Percentiles rank a stretch among this genome's conserved stretches.
Conservation (phyloP, 805 yeast species). For the Metschnikowia noctiluminum region DNA sequence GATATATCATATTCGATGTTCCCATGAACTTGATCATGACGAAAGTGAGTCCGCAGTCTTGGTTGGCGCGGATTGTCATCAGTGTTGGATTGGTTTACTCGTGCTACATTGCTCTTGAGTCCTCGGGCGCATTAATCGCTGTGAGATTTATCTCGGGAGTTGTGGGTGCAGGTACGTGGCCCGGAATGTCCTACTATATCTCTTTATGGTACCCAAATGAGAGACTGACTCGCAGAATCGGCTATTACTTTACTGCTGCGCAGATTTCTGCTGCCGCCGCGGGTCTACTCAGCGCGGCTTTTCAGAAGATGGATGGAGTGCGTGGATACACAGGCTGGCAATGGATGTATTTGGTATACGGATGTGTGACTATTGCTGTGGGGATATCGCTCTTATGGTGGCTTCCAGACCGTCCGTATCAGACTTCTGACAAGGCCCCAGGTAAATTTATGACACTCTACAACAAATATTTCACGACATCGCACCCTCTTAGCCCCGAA, state of each 20-base stretch:
- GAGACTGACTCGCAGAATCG: slow-evolving; percentile 73
- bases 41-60: slow-evolving; percentile 75
- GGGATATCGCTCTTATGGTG: slow-evolving; percentile 73
- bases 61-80: slow-evolving; percentile 77
- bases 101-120: slow-evolving; percentile 63
- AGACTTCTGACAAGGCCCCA: slow-evolving; percentile 9
- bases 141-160: slow-evolving; percentile 69
- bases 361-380: slow-evolving; percentile 59
- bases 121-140: slow-evolving; percentile 62
- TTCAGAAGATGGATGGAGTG: slow-evolving; percentile 74
- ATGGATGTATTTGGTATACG: slow-evolving; percentile 81
- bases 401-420: slow-evolving; percentile 76
- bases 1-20: slow-evolving; percentile 77
- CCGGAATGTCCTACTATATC: slow-evolving; percentile 81
- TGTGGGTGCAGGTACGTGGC: slow-evolving; percentile 88
- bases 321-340: slow-evolving; percentile 79
- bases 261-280: slow-evolving; percentile 89
- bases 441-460: slow-evolving; percentile 21
- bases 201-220: slow-evolving; percentile 83
- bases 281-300: slow-evolving; percentile 83
- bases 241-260: slow-evolving; percentile 89
- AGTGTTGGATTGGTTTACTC: slow-evolving; percentile 75
- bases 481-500: slow-evolving; percentile 48
- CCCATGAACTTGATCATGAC: slow-evolving; percentile 89
- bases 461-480: slow-evolving; percentile 27